phyloP scores from a whole-genome alignment of 163 green algal genomes.

The Scenedesmus sp. region DNA sequence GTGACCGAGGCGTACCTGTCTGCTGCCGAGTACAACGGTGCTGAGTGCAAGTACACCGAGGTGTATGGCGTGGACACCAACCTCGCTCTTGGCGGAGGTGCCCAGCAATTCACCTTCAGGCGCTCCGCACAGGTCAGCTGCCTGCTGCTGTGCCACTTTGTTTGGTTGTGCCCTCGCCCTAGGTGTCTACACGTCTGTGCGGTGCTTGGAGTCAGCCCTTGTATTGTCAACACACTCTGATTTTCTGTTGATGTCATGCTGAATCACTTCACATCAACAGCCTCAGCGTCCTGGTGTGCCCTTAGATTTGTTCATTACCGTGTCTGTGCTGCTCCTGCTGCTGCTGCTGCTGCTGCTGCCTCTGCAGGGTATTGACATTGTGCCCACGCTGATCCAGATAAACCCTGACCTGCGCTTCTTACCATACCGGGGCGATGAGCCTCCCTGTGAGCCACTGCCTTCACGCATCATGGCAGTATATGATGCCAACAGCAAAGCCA shows the following conservation, averaged over 20 bases:
- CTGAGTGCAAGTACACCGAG: slow-evolving; percentile 49
- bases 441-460: not conserved
- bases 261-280: not conserved
- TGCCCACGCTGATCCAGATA: slow-evolving; percentile 26
- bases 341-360: slow-evolving; percentile 5
- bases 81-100: slow-evolving; percentile 28
- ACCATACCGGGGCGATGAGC: not conserved
- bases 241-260: no score
- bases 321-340: slow-evolving; percentile 12
- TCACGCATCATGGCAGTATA: no score
- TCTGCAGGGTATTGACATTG: slow-evolving; percentile 42
- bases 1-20: slow-evolving; percentile 33
- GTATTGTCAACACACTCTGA: no score
- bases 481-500: not conserved
- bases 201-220: no score
- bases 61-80: slow-evolving; percentile 33
- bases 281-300: no score
- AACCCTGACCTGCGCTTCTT: slow-evolving; percentile 31
- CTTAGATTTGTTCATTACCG: no score
- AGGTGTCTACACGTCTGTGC: no score
- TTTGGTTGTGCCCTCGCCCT: no score
- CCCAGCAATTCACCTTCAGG: slow-evolving; percentile 38
- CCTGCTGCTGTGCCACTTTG: no score
- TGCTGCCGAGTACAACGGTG: slow-evolving; percentile 39
- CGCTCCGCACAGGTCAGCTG: slow-evolving; percentile 32